A percentile compares a stretch with the other conserved stretches of the same genome.
Evolutionary conservation across 768 basidiomycete genomes (phyloP).

Genomic region (Candolleomyces eurysporus): DNA sequence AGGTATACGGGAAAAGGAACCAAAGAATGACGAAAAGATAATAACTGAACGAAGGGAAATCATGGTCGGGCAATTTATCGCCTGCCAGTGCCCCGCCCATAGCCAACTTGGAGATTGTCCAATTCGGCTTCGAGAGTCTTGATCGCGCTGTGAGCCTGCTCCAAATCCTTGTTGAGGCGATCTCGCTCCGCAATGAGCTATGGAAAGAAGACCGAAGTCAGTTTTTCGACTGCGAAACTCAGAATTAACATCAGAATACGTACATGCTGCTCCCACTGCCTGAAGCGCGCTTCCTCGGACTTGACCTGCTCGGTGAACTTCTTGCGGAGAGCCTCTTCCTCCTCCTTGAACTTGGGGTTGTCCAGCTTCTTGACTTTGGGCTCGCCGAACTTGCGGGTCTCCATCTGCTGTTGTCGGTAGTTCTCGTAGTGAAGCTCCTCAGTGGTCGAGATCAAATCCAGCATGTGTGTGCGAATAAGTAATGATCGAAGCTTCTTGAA

Average conservation of each 20-base stretch:
- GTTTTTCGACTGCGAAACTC: not conserved
- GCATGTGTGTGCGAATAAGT: slow-evolving; percentile 96
- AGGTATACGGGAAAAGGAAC: not conserved
- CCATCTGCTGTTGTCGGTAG: slow-evolving; percentile 98
- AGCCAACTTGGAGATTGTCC: slow-evolving; percentile 85
- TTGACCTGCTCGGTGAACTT: slow-evolving; percentile 99
- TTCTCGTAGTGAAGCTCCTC: slow-evolving; percentile 98
- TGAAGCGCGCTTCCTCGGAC: slow-evolving; percentile 94
- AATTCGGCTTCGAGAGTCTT: slow-evolving; percentile 89
- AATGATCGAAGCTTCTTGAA: slow-evolving; percentile 97
- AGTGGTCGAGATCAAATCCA: slow-evolving; percentile 93
- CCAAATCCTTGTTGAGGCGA: slow-evolving; percentile 98
- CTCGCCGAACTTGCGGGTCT: slow-evolving; percentile 98
- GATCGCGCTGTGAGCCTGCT: slow-evolving; percentile 87
- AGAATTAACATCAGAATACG: slow-evolving; percentile 26
- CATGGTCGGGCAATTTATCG: slow-evolving; percentile 38
- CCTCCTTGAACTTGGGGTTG: slow-evolving; percentile 99
- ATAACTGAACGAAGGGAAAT: slow-evolving; percentile 1
- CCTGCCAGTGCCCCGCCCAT: slow-evolving; percentile 70
- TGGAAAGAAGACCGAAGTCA: slow-evolving; percentile 8
- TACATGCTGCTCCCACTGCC: slow-evolving; percentile 99
- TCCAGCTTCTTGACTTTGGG: slow-evolving; percentile 98
- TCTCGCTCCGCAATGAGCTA: slow-evolving; percentile 98
- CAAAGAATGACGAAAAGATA: not conserved
- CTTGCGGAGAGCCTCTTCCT: slow-evolving; percentile 95